Conservation (phyloP, 768 basidiomycete species). For the Suillus clintonianus region DNA sequence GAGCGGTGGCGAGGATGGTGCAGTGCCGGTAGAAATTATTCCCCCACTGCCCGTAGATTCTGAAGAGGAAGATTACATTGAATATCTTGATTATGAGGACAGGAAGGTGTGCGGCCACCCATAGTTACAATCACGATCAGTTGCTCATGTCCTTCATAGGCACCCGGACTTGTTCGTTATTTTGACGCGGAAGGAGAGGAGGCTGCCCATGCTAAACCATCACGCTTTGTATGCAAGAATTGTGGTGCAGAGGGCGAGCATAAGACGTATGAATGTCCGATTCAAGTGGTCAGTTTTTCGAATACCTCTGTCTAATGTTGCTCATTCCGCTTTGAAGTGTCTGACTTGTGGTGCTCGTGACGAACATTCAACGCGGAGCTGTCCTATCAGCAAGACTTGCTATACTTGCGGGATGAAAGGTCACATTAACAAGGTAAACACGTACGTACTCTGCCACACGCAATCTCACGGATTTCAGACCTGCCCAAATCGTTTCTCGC, state of each 20-base stretch:
- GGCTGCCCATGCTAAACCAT: conserved; percentile 39
- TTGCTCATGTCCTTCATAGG: conserved; percentile 34
- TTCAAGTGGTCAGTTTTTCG: conserved; percentile 59
- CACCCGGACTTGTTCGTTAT: conserved; percentile 56
- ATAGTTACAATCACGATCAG: background rate
- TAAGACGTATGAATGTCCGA: conserved; percentile 65
- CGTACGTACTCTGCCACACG: background rate
- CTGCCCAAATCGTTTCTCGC: conserved; percentile 64
- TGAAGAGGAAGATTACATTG: conserved; percentile 69
- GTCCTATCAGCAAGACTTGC: conserved; percentile 81
- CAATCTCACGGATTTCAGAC: conserved; percentile 39
- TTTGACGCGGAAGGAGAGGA: conserved; percentile 54
- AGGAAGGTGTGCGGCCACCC: conserved; percentile 45
- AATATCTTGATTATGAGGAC: conserved; percentile 77
- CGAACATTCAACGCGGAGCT: conserved; percentile 75
- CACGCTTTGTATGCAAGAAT: conserved; percentile 67
- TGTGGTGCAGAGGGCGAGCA: conserved; percentile 79
- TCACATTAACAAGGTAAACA: conserved; percentile 63
- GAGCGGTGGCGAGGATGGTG: conserved; percentile 27
- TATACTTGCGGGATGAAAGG: conserved; percentile 85
- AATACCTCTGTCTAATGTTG: background rate
- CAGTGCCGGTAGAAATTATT: conserved; percentile 48
- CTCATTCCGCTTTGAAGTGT: conserved; percentile 48
- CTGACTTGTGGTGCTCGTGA: conserved; percentile 79
- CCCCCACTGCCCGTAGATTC: conserved; percentile 41